Evolutionary conservation across 2,329 filamentous ascomycete genomes (phyloP).

Genomic region (Claviceps africana): DNA sequence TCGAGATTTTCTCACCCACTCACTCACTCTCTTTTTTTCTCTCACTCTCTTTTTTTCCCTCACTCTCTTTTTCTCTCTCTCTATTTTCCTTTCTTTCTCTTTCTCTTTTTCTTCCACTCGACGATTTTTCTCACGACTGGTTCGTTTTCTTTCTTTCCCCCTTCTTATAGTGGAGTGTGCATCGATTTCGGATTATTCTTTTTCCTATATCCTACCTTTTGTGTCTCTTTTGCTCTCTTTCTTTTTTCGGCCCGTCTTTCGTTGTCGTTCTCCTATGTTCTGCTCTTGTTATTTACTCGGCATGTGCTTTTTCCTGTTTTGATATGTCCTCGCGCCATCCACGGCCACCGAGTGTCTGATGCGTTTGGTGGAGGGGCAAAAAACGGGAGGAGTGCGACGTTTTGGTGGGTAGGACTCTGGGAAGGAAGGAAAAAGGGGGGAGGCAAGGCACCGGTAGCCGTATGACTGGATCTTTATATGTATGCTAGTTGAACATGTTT

Average conservation of each 20-base stretch:
- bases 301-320: not conserved
- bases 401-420: not conserved
- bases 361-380: not conserved
- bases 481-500: conserved; percentile 6
- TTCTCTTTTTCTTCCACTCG: not conserved
- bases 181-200: not conserved
- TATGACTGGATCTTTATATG: not conserved
- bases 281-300: not conserved
- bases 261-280: not conserved
- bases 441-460: not conserved
- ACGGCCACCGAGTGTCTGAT: not conserved
- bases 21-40: too few species aligned
- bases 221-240: not conserved
- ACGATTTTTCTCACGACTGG: not conserved
- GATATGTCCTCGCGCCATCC: not conserved
- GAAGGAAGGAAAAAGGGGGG: not conserved
- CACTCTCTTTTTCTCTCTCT: too few species aligned
- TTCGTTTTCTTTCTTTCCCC: not conserved
- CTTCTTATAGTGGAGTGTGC: not conserved
- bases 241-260: not conserved
- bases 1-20: too few species aligned
- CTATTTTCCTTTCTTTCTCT: not conserved
- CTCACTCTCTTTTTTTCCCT: too few species aligned
- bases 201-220: not conserved
- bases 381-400: not conserved